Evolutionary conservation across 2,329 filamentous ascomycete genomes (phyloP).

Genomic region (Alternaria consortialis): DNA sequence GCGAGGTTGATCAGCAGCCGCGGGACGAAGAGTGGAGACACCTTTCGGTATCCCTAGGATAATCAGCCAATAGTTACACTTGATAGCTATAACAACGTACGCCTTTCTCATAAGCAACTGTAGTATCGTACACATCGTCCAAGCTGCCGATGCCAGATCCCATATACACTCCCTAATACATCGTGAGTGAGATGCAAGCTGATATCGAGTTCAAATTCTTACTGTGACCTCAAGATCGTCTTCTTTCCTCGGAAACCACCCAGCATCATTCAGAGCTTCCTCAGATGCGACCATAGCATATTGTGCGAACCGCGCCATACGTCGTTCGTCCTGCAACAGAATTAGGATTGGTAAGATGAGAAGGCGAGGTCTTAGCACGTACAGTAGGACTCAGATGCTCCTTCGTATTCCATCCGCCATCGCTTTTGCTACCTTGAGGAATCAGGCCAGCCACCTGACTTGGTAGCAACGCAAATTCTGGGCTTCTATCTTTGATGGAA

Average conservation of each 20-base stretch:
- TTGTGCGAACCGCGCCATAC: constrained; percentile 91
- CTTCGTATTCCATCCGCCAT: constrained; percentile 58
- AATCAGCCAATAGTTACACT: constrained; percentile 5
- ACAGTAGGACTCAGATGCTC: constrained; percentile 56
- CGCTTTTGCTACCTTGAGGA: constrained; percentile 61
- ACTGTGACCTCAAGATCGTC: constrained; percentile 76
- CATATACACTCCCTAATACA: constrained; percentile 78
- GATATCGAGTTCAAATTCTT: constrained; percentile 22
- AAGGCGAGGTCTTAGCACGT: not conserved
- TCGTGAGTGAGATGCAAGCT: constrained; percentile 12
- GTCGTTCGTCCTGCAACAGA: constrained; percentile 66
- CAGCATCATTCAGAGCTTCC: constrained; percentile 85
- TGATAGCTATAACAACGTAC: constrained; percentile 59
- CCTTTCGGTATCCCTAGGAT: constrained; percentile 83
- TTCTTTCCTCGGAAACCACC: constrained; percentile 70
- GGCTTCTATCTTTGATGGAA: constrained; percentile 71
- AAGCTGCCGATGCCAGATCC: constrained; percentile 96
- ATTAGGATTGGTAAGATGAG: constrained; percentile 47
- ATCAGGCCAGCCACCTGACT: constrained; percentile 88
- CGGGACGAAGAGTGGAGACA: constrained; percentile 93
- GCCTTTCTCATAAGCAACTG: constrained; percentile 75
- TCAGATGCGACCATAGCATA: constrained; percentile 87
- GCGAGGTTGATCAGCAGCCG: constrained; percentile 93
- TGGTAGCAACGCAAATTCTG: constrained; percentile 75
- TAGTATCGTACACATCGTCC: constrained; percentile 87